Base-by-base conservation (phyloP, 2,329 filamentous ascomycete species). In the Corynespora cassiicola region DNA sequence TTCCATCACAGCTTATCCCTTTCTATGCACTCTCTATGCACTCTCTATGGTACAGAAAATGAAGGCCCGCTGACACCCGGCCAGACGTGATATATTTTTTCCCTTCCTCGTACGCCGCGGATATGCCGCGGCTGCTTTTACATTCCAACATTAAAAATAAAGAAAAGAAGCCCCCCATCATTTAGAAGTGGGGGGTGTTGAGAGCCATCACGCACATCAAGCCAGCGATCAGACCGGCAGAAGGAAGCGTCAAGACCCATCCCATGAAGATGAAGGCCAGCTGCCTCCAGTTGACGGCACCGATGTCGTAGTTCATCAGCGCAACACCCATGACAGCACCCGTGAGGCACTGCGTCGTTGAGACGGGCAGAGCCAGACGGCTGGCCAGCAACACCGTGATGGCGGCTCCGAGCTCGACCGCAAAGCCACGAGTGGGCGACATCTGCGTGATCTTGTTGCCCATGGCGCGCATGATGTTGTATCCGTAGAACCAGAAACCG, bases 321-420 rank as follows among this genome's bases (percentile, higher is more conserved):
- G 58, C 57, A 8, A 54, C 52, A 10, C 54, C 58, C 14, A 59
- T 45, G 3, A 51, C 36, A 10, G 57, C 45, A 10, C 58, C 58
- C 6, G 53, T 56, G 41, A 63, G 35, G 27, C 82, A 85, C 68
- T 84, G 81, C 0, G 82, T 84, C 1, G 82, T 86, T 2, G 81
- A 84, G 20, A 86, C 75, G 2, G 82, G 82, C 2, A 86, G 76
- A 36, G 77, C 73, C 19, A 85, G 74, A 37, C 80, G 78, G 2
- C 81, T 83, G 33, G 82, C 82, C 42, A 86, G 61, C 38, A 86
- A 74, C 41, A 86, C 76, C n/a, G 83, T 84, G 47, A 82, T 74
- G 26, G 81, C 80, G 21, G 78, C 76, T 15, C 60, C 60, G 15
- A 63, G 31, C 39, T 63, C 60, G 15, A 58, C 54, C 4, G 58